Evolutionary conservation across 2,329 filamentous ascomycete genomes (phyloP).

Genomic region (Verticillium alfalfae): DNA sequence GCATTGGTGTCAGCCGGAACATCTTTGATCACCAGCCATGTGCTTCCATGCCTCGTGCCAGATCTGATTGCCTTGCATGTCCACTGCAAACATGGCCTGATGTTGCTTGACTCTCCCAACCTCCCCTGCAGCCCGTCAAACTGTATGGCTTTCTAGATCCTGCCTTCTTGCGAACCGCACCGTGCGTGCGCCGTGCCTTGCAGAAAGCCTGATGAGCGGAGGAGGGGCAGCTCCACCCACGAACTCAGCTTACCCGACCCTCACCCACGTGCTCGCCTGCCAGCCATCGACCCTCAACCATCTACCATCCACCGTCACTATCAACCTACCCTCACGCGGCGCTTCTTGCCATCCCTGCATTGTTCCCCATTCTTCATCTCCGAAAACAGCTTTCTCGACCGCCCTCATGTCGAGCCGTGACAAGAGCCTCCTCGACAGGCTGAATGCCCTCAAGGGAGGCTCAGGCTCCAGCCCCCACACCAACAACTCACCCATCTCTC

Average conservation of each 20-base stretch:
- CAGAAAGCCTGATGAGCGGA: neutral
- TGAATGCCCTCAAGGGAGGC: slow-evolving; percentile 45
- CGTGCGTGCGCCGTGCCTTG: neutral
- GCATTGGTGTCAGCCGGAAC: too few species aligned
- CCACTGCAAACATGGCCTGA: neutral
- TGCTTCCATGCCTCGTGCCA: neutral
- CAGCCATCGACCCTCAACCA: neutral
- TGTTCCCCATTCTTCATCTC: neutral
- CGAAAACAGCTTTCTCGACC: neutral
- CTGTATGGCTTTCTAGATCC: neutral
- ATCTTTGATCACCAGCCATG: neutral
- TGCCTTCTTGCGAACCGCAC: neutral
- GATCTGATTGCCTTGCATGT: neutral
- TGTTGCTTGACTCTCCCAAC: neutral
- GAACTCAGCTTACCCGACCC: neutral
- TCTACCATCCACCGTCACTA: neutral
- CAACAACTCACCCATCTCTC: slow-evolving; percentile 14
- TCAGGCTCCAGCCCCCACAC: neutral
- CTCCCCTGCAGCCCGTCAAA: too few species aligned
- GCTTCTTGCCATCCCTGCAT: neutral
- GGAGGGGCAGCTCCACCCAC: neutral
- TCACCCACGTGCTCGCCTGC: neutral
- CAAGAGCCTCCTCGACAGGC: slow-evolving; percentile 43
- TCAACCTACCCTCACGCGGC: neutral
- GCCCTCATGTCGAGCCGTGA: slow-evolving; percentile 20